Evolutionary conservation across 129 eudicot genomes (phyloP), one percentile per base, ranked within the genome.

Genomic region (Arctium lappa): DNA sequence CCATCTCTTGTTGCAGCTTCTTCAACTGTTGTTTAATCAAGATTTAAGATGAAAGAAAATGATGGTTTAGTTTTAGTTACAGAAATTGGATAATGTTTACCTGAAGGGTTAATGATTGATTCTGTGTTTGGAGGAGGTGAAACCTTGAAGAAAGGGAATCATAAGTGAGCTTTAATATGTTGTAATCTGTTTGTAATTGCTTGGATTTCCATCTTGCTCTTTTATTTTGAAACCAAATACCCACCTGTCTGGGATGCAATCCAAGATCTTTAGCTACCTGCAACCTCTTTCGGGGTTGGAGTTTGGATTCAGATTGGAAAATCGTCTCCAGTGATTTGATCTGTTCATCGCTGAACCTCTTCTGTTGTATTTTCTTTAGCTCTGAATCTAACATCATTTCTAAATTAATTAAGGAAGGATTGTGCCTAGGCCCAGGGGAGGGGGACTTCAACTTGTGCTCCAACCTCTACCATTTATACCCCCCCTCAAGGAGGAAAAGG

Each of bases 181-280:
- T 80, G 69, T 88, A 93, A 5, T 93, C 97, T 62, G 56, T 66
- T 85, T 91, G 92, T 16, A 93, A 81, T 66, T 93, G 90, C 90
- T 89, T 93, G 0, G 97, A 87, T 74, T 90, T 88, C 90, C 88
- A 93, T n/a, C 96, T 86, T 50, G 97, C 96, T 65, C 97, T 39
- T 65, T 88, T 88, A 56, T 93, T 93, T 79, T 93, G 97, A 16
- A 93, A 93, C 97, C 97, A 93, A 2, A 93, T 89, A 0, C 95
- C 91, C 1, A 93, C 88, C 74, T 93, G 97, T 6, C 95, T 81
- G 0, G 97, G 97, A 73, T 89, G 92, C 79, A 93, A 70, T 1
- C 94, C 96, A 10, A 93, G 86, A 22, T 93, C 91, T 31, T 84
- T 77, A 18, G 97, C 97, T 5, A 91, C 82, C 81, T 89, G 85